Percentiles rank a stretch among this genome's conserved stretches.
Evolutionary conservation across 2,329 filamentous ascomycete species (phyloP).

Genomic region (Sporothrix brunneoviolacea): DNA sequence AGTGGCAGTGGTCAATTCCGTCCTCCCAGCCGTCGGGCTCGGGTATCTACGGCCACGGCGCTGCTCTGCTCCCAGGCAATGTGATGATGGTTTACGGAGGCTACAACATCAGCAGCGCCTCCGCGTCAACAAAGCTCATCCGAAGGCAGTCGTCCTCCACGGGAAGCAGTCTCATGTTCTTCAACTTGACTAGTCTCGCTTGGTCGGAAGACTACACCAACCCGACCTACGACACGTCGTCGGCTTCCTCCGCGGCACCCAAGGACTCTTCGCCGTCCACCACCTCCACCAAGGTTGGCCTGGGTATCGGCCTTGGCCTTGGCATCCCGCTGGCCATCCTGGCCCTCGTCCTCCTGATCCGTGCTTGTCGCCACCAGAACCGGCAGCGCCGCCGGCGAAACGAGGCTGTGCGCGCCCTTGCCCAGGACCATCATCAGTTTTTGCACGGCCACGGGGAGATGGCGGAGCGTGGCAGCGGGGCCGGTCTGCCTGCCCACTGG

Average conservation of each 20-base stretch:
- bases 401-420: conserved; percentile 40
- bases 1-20: conserved; percentile 67
- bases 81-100: conserved; percentile 63
- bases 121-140: conserved; percentile 1
- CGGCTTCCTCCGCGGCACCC: conserved; percentile 11
- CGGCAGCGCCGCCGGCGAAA: conserved; percentile 33
- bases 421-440: conserved; percentile 44
- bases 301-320: conserved; percentile 60
- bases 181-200: conserved; percentile 51
- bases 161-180: conserved; percentile 31
- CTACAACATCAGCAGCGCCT: conserved; percentile 37
- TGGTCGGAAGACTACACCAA: conserved; percentile 48
- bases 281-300: conserved; percentile 43
- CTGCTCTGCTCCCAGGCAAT: conserved; percentile 57
- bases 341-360: conserved; percentile 34
- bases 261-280: conserved; percentile 4
- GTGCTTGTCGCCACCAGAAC: conserved; percentile 41
- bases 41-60: conserved; percentile 58
- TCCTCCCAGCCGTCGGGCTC: conserved; percentile 36
- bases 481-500: conserved; percentile 27
- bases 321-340: conserved; percentile 49
- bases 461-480: conserved; percentile 33
- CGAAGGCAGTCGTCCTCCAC: conserved; percentile 19
- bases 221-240: conserved; percentile 22
- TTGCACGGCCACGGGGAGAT: conserved; percentile 40